Conservation (phyloP, 176 grass and related monocot genomes). For the Oropetium thomaeum region DNA sequence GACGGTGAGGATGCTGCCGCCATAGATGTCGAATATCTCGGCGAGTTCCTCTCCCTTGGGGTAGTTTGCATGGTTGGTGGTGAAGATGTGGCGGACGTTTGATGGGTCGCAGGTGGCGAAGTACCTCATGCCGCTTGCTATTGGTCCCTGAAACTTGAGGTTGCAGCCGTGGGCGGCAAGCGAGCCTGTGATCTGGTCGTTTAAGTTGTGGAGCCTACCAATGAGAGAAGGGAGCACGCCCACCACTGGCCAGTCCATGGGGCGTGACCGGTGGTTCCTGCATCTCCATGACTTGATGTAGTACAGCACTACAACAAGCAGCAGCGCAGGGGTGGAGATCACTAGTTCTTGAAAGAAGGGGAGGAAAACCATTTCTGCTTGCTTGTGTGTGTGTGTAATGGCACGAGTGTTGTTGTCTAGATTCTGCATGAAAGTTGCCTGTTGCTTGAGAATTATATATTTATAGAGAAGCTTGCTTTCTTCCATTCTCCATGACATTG, state of each 20-base stretch:
- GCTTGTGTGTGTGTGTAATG: not conserved
- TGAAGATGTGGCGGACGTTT: slow-evolving; percentile 46
- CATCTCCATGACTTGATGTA: not conserved
- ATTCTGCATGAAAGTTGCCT: not conserved
- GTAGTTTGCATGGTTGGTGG: slow-evolving; percentile 26
- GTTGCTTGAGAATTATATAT: too few species aligned
- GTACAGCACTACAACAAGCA: not conserved
- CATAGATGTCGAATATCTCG: slow-evolving; percentile 20
- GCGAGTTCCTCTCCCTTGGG: slow-evolving; percentile 34
- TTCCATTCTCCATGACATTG: too few species aligned
- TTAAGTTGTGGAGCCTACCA: not conserved
- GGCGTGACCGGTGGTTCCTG: not conserved
- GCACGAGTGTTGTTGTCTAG: not conserved
- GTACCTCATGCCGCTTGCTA: not conserved
- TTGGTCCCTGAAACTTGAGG: not conserved
- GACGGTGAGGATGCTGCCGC: slow-evolving; percentile 26
- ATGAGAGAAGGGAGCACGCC: not conserved
- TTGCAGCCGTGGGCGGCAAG: not conserved
- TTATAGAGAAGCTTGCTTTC: not conserved
- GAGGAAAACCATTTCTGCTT: not conserved
- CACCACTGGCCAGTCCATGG: not conserved
- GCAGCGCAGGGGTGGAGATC: not conserved
- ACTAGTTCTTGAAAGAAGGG: not conserved
- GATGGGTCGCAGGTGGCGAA: slow-evolving; percentile 7
- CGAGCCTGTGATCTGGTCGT: not conserved